Base-by-base conservation (phyloP, 139 green algal species). In the Diplosphaera chodatii region DNA sequence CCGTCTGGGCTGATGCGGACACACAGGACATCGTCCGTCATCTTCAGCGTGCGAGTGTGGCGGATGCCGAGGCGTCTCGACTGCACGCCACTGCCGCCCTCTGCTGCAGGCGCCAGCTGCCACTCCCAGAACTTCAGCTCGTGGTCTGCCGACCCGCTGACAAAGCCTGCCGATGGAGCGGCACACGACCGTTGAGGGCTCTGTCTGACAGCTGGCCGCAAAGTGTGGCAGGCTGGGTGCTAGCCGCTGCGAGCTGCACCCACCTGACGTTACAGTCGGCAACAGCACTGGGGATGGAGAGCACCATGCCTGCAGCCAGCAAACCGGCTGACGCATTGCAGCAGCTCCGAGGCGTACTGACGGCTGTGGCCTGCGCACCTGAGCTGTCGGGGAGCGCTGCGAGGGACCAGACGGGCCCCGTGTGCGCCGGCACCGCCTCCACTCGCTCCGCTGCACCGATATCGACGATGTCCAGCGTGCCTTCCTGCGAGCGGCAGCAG, bases 11-110 rank as follows among this genome's bases (percentile, higher is more conserved):
- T 92, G n/a, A 97, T 67, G 1, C 82, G 73, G 30, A 96, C 82
- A 69, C 84, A 87, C 73, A 98, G 83, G 70, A 97, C 94, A 70
- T 99, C 95, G 63, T 99, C 94, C 0, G 89, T 84, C 89, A 98
- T 94, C 56, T 91, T 84, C 20, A 98, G 78, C 20, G 85, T 88
- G 34, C 81, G 67, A 21, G 63, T 75, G 32, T 76, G 48, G 6
- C 30, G 32, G 0, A 72, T 33, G 1, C 32, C 59, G 22, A 85
- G 68, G 55, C 70, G 76, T 34, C 66, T 10, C 8, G 30, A 28
- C 28, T 16, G 28, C 3, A 16, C 56, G 21, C 21, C 59, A 29
- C 4, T 41, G 0, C 32, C 64, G n/a, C 68, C 40, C 30, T 63
- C 67, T 10, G 62, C 59, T 0, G 6, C 31, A 4, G 6, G 62